Evolutionary conservation across 140 eudicot species (phyloP), one percentile per base, ranked within the genome.

Genomic region (Bidens hawaiensis): DNA sequence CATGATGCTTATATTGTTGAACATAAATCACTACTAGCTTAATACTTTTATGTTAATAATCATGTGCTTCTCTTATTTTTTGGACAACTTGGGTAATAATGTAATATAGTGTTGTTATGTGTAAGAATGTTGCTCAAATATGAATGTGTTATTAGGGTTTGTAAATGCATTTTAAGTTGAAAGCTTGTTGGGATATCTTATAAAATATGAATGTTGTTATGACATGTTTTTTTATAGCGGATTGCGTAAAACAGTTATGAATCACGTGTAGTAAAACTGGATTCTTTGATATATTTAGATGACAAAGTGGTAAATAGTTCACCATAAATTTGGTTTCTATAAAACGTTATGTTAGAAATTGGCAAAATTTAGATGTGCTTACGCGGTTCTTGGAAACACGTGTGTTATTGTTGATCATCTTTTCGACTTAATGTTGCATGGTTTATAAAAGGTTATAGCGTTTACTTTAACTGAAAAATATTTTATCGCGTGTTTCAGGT

Each of bases 401-500:
- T 4, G 43, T 10, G n/a, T 36, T 8, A 8, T 9, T 36, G 43
- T 36, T n/a, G n/a, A n/a, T 36, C 12, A 6, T 36, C 43, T 36
- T 36, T 36, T 36, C 14, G n/a, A 36, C 43, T n/a, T 4, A 36
- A 36, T 36, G 43, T 36, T 36, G 43, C 15, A 36, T 36, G 43
- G 11, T 36, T 36, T 6, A 36, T 36, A 4, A 26, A 54, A 54
- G 14, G 17, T 51, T 12, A 27, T 34, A 52, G 41, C 61, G 15
- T 54, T 27, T 7, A 52, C 31, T 24, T 18, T 12, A 25, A 23
- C 36, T 4, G 10, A 52, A 24, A 53, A 24, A 4, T 21, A 13
- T 53, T 9, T 5, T 25, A 53, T 25, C 30, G 28, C 23, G 17
- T 54, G 24, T 54, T 27, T 15, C 74, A 74, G 79, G 74, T 41